A percentile compares a stretch with the other conserved stretches of the same genome.
Conservation (phyloP, 192 early-diverging fungal species). For the Phlyctochytrium bullatum region DNA sequence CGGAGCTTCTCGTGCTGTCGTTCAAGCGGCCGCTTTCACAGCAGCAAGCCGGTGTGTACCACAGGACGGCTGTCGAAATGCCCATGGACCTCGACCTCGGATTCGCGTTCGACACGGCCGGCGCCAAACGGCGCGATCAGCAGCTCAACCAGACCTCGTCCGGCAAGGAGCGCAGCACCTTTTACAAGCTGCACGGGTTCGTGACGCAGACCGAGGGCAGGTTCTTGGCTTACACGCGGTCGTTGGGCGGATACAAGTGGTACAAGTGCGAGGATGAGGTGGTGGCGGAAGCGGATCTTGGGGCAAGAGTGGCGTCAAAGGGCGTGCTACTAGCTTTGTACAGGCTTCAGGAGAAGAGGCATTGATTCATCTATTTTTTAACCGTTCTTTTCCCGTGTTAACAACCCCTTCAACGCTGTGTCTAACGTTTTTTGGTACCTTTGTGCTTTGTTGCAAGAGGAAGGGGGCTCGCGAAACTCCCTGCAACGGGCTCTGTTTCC, state of each 20-base stretch:
- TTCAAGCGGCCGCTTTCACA: slow-evolving; percentile 25
- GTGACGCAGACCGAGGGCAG: slow-evolving; percentile 44
- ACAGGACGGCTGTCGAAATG: slow-evolving; percentile 37
- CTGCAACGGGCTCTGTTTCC: no score
- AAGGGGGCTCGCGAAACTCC: no score
- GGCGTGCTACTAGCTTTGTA: slow-evolving; percentile 39
- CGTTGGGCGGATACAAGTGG: slow-evolving; percentile 25
- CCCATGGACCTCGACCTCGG: slow-evolving; percentile 43
- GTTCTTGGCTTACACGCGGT: slow-evolving; percentile 40
- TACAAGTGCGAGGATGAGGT: slow-evolving; percentile 38
- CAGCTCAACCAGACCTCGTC: background rate
- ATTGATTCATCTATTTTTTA: background rate
- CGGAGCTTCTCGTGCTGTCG: slow-evolving; percentile 27
- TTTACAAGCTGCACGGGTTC: slow-evolving; percentile 45
- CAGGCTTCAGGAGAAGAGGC: slow-evolving; percentile 9
- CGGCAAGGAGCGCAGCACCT: slow-evolving; percentile 23
- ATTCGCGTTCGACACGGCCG: slow-evolving; percentile 10
- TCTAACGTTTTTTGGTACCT: no score
- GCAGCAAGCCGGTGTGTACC: background rate
- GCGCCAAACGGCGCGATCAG: background rate
- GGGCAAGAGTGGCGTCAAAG: slow-evolving; percentile 27
- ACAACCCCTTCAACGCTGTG: no score
- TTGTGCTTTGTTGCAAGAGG: no score
- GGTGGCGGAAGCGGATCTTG: slow-evolving; percentile 33
- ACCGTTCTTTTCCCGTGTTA: no score